Evolutionary conservation across 148 eudicot species (phyloP).

Genomic region (Pouteria glomerata): DNA sequence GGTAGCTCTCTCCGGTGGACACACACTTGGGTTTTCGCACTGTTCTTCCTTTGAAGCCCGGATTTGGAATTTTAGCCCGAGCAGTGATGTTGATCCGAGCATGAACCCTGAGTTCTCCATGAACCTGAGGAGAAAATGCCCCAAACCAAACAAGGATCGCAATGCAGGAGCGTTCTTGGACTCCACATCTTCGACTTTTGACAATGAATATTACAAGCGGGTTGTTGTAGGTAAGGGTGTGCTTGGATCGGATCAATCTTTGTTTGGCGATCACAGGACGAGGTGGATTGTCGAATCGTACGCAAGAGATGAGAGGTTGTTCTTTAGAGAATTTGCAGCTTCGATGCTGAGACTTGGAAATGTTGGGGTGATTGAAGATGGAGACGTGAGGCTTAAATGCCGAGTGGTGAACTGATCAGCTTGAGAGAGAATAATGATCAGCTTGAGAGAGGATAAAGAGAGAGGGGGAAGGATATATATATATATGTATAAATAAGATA

Average conservation of each 20-base stretch:
- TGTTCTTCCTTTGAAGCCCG: constrained; percentile 56
- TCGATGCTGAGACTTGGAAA: constrained; percentile 58
- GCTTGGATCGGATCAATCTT: constrained; percentile 45
- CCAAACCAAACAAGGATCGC: constrained; percentile 30
- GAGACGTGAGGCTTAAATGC: constrained; percentile 48
- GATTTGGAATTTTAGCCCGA: constrained; percentile 40
- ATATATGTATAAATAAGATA: no score
- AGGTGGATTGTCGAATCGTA: constrained; percentile 43
- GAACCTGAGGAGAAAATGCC: constrained; percentile 42
- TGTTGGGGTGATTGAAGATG: constrained; percentile 38
- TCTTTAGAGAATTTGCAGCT: constrained; percentile 53
- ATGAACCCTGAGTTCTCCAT: constrained; percentile 34
- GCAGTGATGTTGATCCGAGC: constrained; percentile 43
- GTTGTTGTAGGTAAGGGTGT: constrained; percentile 42
- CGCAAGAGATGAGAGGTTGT: constrained; percentile 44
- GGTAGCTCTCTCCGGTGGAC: constrained; percentile 63
- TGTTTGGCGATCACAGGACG: constrained; percentile 44
- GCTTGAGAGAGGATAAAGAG: constrained; percentile 8
- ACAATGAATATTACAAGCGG: constrained; percentile 44
- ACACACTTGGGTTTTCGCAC: constrained; percentile 62
- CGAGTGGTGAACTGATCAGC: constrained; percentile 41
- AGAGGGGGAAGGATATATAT: not conserved
- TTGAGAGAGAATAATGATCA: constrained; percentile 21
- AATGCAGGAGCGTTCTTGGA: constrained; percentile 55
- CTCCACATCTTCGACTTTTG: constrained; percentile 48